These are phyloP conservation scores for Quercus alba DNA, from an alignment of 306 rosid species.

Conservation along the genomic window DNA sequence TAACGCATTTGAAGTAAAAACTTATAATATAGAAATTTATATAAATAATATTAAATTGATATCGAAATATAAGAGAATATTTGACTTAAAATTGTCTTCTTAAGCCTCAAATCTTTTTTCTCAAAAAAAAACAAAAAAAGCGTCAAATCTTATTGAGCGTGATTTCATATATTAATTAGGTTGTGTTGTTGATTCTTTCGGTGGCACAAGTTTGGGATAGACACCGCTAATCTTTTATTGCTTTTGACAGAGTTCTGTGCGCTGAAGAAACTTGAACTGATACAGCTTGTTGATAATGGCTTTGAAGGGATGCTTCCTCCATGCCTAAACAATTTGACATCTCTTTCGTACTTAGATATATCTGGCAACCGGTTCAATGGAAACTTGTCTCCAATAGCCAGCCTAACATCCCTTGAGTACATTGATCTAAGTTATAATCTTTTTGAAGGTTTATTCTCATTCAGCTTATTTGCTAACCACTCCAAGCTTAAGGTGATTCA, in stretches of 20 bases:
- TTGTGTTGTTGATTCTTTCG: no score
- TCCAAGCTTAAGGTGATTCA: conserved; percentile 8
- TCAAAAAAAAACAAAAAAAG: no score
- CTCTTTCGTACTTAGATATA: neutral
- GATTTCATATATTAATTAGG: no score
- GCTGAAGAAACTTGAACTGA: neutral
- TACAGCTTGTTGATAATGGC: neutral
- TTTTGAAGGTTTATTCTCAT: conserved; percentile 21
- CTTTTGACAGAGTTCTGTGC: conserved; percentile 1
- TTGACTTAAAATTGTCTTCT: no score
- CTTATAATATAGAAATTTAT: no score
- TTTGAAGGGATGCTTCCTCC: neutral
- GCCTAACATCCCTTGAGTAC: neutral
- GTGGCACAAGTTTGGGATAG: no score
- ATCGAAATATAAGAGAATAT: no score
- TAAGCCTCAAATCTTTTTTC: no score
- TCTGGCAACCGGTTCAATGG: neutral
- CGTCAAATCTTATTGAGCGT: no score
- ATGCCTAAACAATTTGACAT: conserved; percentile 7
- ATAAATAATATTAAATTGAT: no score
- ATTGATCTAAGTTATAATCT: neutral
- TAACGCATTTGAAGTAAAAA: fast-evolving
- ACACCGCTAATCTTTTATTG: no score
- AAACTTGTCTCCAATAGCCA: neutral
- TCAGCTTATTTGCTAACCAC: conserved; percentile 22